Evolutionary conservation across 116 monocot species (phyloP).

Genomic region (Iris pallida): DNA sequence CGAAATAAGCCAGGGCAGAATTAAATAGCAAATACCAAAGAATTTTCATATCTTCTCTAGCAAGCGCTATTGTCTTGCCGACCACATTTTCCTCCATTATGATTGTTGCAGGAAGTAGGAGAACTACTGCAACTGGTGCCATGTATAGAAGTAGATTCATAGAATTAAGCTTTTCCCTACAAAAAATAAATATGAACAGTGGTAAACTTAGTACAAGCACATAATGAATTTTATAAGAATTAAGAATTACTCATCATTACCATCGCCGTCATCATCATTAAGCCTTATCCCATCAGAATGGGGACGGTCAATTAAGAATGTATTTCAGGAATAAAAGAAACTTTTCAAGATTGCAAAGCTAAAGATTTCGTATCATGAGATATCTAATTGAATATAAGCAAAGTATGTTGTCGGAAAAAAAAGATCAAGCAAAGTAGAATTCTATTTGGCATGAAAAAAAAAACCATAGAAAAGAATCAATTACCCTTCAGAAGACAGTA

Average conservation of each 20-base stretch:
- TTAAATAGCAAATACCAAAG: constrained; percentile 51
- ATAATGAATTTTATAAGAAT: neutral
- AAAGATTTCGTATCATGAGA: neutral
- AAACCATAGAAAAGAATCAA: neutral
- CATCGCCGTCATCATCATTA: too few species aligned
- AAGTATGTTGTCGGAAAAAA: neutral
- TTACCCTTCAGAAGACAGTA: constrained; percentile 25
- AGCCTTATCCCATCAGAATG: too few species aligned
- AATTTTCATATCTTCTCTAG: constrained; percentile 48
- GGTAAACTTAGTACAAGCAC: neutral
- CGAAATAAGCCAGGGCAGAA: constrained; percentile 57
- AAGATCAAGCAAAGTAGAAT: neutral
- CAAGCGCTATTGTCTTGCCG: constrained; percentile 41
- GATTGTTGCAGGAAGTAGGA: constrained; percentile 54
- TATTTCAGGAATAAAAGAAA: neutral
- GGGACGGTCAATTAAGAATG: neutral
- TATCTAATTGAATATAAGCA: neutral
- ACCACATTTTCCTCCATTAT: constrained; percentile 63
- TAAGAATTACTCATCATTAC: neutral
- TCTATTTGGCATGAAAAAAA: neutral
- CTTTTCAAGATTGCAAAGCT: too few species aligned
- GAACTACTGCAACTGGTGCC: constrained; percentile 54
- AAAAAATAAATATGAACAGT: neutral
- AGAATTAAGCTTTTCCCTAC: constrained; percentile 60
- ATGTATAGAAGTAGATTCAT: constrained; percentile 63